A percentile compares a stretch with the other conserved stretches of the same genome.
These are phyloP conservation scores for Phytophthora sp. DNA, from an alignment of 352 stramenopile species.

Conservation along the genomic window DNA sequence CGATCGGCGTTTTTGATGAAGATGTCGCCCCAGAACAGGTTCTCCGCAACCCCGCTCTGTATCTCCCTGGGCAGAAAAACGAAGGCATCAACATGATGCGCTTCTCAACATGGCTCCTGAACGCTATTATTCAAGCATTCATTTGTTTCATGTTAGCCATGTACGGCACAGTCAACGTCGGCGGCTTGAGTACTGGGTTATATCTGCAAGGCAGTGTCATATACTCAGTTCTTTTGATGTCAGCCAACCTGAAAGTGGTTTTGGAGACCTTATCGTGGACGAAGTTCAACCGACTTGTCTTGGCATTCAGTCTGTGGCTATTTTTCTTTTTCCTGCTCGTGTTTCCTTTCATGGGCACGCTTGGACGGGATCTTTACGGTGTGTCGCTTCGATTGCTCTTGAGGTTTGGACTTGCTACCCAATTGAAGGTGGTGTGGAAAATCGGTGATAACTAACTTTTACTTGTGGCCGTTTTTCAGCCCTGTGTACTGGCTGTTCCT, in stretches of 20 bases:
- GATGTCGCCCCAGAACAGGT: slow-evolving; percentile 73
- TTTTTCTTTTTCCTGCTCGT: slow-evolving; percentile 74
- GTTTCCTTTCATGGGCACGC: slow-evolving; percentile 53
- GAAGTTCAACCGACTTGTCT: slow-evolving; percentile 63
- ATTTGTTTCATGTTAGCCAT: slow-evolving; percentile 69
- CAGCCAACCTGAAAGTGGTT: slow-evolving; percentile 77
- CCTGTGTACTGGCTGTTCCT: slow-evolving; percentile 76
- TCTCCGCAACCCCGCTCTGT: slow-evolving; percentile 62
- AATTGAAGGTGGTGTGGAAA: background rate
- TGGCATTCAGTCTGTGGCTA: slow-evolving; percentile 60
- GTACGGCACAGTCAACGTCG: slow-evolving; percentile 44
- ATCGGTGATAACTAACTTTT: background rate
- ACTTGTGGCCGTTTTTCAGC: too few species aligned
- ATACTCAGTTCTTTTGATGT: slow-evolving; percentile 79
- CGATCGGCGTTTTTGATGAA: slow-evolving; percentile 83
- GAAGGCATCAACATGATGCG: slow-evolving; percentile 68
- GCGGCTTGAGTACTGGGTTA: slow-evolving; percentile 40
- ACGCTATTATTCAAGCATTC: slow-evolving; percentile 69
- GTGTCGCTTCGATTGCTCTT: slow-evolving; percentile 60
- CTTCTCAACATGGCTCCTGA: slow-evolving; percentile 68
- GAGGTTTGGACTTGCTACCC: slow-evolving; percentile 34
- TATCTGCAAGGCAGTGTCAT: slow-evolving; percentile 75
- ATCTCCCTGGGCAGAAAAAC: slow-evolving; percentile 65
- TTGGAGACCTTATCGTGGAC: slow-evolving; percentile 82
- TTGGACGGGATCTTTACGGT: slow-evolving; percentile 61